phyloP scores from a whole-genome alignment of 1,284 basidiomycete genomes.

The Ceratorhiza oryzae-sativae region DNA sequence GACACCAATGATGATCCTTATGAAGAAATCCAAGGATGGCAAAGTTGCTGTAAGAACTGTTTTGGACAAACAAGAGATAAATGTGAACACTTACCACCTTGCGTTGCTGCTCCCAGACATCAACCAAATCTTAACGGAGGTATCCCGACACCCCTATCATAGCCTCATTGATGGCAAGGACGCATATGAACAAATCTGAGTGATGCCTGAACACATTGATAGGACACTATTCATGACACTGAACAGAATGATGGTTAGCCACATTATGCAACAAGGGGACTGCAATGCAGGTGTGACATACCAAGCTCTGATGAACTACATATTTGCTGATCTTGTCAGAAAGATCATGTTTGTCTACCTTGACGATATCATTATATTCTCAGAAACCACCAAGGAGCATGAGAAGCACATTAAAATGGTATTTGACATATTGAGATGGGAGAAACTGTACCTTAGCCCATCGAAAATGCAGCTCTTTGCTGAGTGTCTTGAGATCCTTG shows the following conservation, averaged over 20 bases:
- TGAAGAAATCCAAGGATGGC: conserved; percentile 49
- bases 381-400: conserved; percentile 46
- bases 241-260: conserved; percentile 52
- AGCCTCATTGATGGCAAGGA: conserved; percentile 50
- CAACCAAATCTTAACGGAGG: conserved; percentile 47
- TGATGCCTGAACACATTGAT: conserved; percentile 49
- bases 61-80: conserved; percentile 45
- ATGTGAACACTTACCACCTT: conserved; percentile 46
- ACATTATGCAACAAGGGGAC: conserved; percentile 50
- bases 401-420: no score
- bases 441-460: no score
- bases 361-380: conserved; percentile 48
- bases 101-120: conserved; percentile 46
- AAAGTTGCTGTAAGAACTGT: conserved; percentile 39
- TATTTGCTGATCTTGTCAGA: conserved; percentile 49
- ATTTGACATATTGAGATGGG: no score
- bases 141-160: conserved; percentile 44
- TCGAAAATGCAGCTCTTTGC: no score
- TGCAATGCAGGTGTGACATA: conserved; percentile 48
- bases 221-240: conserved; percentile 47
- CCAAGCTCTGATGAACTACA: conserved; percentile 49
- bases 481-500: conserved; percentile 49
- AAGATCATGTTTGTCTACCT: conserved; percentile 41
- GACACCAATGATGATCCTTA: conserved; percentile 52
- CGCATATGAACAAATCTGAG: conserved; percentile 52